Evolutionary conservation across 208 protist species (phyloP).

Genomic region (Trypanosoma theileri): DNA sequence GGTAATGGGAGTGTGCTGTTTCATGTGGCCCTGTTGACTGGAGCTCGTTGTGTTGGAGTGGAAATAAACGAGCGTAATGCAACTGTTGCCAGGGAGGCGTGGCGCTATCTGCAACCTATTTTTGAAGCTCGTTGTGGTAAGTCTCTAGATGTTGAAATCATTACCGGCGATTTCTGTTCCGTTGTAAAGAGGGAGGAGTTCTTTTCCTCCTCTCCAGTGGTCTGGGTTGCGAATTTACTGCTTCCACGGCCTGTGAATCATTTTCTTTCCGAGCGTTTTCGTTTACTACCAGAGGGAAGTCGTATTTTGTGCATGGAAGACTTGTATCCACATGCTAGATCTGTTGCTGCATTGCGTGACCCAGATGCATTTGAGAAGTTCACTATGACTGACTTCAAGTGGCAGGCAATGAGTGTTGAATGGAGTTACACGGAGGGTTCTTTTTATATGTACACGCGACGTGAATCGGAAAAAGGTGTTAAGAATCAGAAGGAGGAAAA

Average conservation of each 20-base stretch:
- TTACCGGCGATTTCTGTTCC: conserved; percentile 69
- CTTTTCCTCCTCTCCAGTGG: conserved; percentile 43
- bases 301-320: conserved; percentile 82
- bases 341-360: conserved; percentile 56
- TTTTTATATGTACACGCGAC: conserved; percentile 62
- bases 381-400: conserved; percentile 68
- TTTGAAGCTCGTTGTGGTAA: conserved; percentile 47
- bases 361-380: conserved; percentile 77
- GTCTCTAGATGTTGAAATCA: conserved; percentile 55
- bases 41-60: conserved; percentile 71
- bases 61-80: conserved; percentile 77
- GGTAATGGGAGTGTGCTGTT: conserved; percentile 89
- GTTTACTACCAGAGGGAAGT: conserved; percentile 43
- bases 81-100: conserved; percentile 52
- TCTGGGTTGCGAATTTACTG: conserved; percentile 80
- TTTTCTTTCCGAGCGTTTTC: conserved; percentile 70
- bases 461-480: neutral
- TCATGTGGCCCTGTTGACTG: conserved; percentile 75
- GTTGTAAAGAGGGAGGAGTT: conserved; percentile 35
- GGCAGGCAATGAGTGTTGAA: conserved; percentile 72
- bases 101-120: conserved; percentile 42
- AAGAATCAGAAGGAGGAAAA: neutral
- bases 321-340: conserved; percentile 71
- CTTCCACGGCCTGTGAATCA: conserved; percentile 70
- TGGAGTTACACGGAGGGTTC: conserved; percentile 59